phyloP scores from a whole-genome alignment of 2,329 filamentous ascomycete species.

The Neurospora sp. region DNA sequence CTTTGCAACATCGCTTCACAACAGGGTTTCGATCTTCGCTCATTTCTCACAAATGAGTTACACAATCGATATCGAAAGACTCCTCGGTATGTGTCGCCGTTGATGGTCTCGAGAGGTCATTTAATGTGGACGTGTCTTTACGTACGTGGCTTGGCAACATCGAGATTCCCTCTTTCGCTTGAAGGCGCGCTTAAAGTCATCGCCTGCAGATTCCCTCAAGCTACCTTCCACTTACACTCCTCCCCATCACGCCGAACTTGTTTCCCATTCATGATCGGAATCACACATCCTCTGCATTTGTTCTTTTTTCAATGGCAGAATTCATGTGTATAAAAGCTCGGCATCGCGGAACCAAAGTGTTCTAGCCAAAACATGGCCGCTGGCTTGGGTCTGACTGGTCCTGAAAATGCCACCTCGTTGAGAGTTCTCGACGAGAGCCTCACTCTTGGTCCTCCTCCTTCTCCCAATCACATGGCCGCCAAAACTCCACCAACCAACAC shows the following conservation, averaged over 20 bases:
- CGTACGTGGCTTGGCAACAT: not conserved
- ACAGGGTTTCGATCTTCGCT: not conserved
- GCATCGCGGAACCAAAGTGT: not conserved
- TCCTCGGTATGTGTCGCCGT: not conserved
- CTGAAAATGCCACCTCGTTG: not conserved
- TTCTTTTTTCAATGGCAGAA: not conserved
- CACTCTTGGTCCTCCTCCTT: not conserved
- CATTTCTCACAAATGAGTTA: not conserved
- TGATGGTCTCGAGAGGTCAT: not conserved
- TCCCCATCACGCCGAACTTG: not conserved
- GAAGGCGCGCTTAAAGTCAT: not conserved
- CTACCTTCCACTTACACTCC: not conserved
- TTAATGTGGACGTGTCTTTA: not conserved
- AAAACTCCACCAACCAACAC: not conserved
- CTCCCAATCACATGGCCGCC: not conserved
- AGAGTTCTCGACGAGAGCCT: not conserved
- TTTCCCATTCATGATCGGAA: not conserved
- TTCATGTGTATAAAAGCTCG: not conserved
- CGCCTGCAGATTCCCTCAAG: not conserved
- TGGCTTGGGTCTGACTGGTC: not conserved
- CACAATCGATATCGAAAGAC: not conserved
- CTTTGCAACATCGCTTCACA: not conserved
- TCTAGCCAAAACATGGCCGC: not conserved
- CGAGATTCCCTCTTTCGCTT: not conserved
- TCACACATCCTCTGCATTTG: not conserved